These are phyloP conservation scores for Plasmodium gonderi DNA, from an alignment of 169 alveolate genomes.

Conservation along the genomic window DNA sequence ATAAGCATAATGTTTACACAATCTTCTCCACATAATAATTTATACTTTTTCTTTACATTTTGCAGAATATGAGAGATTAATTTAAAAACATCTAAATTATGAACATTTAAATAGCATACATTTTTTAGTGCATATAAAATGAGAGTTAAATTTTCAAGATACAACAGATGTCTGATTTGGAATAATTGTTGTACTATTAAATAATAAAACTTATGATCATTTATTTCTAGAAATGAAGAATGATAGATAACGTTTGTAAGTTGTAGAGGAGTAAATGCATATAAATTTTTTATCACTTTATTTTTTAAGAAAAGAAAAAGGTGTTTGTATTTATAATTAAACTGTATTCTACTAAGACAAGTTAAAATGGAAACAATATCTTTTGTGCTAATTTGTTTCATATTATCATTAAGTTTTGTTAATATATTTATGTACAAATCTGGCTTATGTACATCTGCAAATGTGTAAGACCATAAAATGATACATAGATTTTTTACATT, in stretches of 20 bases:
- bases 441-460: conserved; percentile 40
- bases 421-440: conserved; percentile 61
- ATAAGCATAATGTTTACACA: conserved; percentile 66
- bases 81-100: conserved; percentile 23
- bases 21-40: conserved; percentile 54
- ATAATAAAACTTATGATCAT: conserved; percentile 68
- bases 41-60: conserved; percentile 34
- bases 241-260: conserved; percentile 64
- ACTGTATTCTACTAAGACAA: conserved; percentile 65
- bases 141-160: conserved; percentile 50
- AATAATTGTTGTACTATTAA: conserved; percentile 49
- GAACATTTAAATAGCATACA: conserved; percentile 42
- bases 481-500: conserved; percentile 64
- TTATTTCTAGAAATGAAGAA: conserved; percentile 63
- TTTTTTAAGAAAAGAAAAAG: conserved; percentile 51
- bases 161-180: conserved; percentile 38
- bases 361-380: conserved; percentile 68
- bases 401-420: conserved; percentile 59
- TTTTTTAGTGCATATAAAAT: conserved; percentile 63
- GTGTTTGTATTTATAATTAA: conserved; percentile 60
- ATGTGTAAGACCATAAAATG: conserved; percentile 58
- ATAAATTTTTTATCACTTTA: conserved; percentile 61
- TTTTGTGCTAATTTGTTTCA: conserved; percentile 57
- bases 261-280: conserved; percentile 67
- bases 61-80: conserved; percentile 43